A percentile compares a stretch with the other conserved stretches of the same genome.
phyloP scores from a whole-genome alignment of 2,329 filamentous ascomycete species.

The Madurella fahalii region DNA sequence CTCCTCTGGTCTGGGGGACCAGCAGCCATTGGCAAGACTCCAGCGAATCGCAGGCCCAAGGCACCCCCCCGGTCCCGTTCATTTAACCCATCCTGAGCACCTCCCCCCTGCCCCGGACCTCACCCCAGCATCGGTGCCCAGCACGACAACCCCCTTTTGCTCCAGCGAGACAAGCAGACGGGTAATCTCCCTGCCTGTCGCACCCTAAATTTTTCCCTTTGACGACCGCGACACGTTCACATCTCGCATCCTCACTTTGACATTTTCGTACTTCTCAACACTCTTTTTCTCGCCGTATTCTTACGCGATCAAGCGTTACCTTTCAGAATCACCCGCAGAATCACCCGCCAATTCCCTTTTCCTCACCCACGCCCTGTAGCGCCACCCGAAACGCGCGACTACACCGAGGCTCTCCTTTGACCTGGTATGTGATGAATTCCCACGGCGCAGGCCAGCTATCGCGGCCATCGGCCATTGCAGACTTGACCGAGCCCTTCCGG shows the following conservation, averaged over 20 bases:
- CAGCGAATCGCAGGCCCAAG: conserved; percentile 22
- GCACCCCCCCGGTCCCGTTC: conserved; percentile 15
- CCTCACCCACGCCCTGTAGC: conserved; percentile 26
- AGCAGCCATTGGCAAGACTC: conserved; percentile 17
- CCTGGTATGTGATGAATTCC: conserved; percentile 24
- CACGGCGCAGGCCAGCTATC: not conserved
- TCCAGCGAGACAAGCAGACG: conserved; percentile 18
- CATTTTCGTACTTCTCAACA: conserved; percentile 27
- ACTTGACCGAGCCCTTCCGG: conserved; percentile 5
- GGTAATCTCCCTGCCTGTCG: conserved; percentile 24
- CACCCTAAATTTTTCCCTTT: conserved; percentile 29
- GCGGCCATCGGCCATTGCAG: not conserved
- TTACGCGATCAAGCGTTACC: conserved; percentile 26
- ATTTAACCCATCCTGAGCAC: conserved; percentile 21
- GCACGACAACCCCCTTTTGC: conserved; percentile 26
- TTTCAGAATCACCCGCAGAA: conserved; percentile 18
- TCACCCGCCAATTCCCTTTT: conserved; percentile 16
- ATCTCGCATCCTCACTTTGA: conserved; percentile 22
- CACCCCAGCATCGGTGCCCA: conserved; percentile 11
- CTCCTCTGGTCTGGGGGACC: conserved; percentile 1
- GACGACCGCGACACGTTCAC: conserved; percentile 21
- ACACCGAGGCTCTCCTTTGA: conserved; percentile 19
- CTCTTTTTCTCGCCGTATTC: conserved; percentile 25
- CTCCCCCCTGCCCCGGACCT: conserved; percentile 19
- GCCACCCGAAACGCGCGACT: conserved; percentile 35